Evolutionary conservation across 1,139 yeast genomes (phyloP).

Genomic region (Spencermartinsiella ligniputridi): DNA sequence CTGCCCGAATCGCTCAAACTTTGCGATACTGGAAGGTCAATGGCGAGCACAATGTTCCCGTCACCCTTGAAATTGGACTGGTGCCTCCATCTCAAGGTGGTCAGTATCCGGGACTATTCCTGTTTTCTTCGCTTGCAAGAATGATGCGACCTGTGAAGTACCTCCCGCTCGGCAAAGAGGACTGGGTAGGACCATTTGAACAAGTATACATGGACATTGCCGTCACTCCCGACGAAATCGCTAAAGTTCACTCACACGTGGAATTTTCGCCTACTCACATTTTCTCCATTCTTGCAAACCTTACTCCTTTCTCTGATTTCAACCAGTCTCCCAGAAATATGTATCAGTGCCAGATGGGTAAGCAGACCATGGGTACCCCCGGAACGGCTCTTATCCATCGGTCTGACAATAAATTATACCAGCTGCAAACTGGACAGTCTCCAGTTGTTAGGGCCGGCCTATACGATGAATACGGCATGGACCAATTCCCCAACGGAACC

Average conservation of each 20-base stretch:
- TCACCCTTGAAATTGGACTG: constrained; percentile 85
- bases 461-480: constrained; percentile 96
- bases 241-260: constrained; percentile 80
- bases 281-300: constrained; percentile 86
- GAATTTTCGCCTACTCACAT: constrained; percentile 94
- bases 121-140: constrained; percentile 89
- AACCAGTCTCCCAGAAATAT: constrained; percentile 99
- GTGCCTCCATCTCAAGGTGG: constrained; percentile 95
- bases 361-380: constrained; percentile 99
- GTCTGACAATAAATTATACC: constrained; percentile 90
- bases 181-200: constrained; percentile 94
- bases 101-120: constrained; percentile 92
- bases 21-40: constrained; percentile 91
- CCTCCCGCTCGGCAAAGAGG: constrained; percentile 76
- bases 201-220: constrained; percentile 97
- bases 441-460: constrained; percentile 93
- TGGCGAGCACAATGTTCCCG: constrained; percentile 57
- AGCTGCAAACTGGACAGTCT: constrained; percentile 92
- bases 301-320: constrained; percentile 97
- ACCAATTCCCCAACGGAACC: constrained; percentile 96
- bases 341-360: constrained; percentile 99
- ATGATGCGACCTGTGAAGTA: constrained; percentile 96
- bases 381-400: constrained; percentile 92
- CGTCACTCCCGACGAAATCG: constrained; percentile 89
- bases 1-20: constrained; percentile 81